Base-by-base conservation (phyloP, 192 early-diverging fungal genomes). In the Backusella luteola region DNA sequence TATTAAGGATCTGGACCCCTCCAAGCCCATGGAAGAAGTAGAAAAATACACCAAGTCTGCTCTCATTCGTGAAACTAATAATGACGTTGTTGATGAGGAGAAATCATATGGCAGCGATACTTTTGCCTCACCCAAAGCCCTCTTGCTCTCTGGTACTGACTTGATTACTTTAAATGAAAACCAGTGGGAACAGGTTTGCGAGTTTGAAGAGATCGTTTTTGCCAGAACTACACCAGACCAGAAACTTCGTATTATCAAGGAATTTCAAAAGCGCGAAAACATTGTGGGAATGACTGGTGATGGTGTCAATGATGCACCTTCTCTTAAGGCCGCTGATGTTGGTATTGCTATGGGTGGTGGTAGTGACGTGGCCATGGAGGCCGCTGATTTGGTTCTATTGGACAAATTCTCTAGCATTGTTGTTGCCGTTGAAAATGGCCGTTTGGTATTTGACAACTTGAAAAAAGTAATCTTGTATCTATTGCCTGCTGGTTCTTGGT, bases 241-340 rank as follows among this genome's bases (percentile, higher is more conserved):
- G 69, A 95, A 95, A 75, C 87, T 95, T n/a, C 80, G 87, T 80
- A 94, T 96, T 77, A 92, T 97, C 49, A 86, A 91, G 73, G 87
- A 91, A 79, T 85, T 94, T 71, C 89, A 93, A 73, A 83, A 80
- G 6, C 90, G 93, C 73, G 91, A 88, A 67, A 84, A 86, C 69
- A 77, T 88, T 7, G 94, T 98, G 17, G 95, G 90, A 1, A 94
- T 96, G 19, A 96, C 94, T 34, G 96, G 96, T 69, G 96, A 98
- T 79, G 96, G 95, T 68, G 93, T 94, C 8, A 97, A 97, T 77
- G 96, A 98, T 71, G 88, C 95, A 49, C 94, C 95, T n/a, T 94
- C 96, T 26, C 89, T 98, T 71, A 95, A 93, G 69, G 90, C 91
- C 19, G 95, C 96, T 15, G 88, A 96, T 73, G 88, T 98, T 35